Conservation (phyloP, 2,329 filamentous ascomycete species). For the Fusarium fujikuroi region DNA sequence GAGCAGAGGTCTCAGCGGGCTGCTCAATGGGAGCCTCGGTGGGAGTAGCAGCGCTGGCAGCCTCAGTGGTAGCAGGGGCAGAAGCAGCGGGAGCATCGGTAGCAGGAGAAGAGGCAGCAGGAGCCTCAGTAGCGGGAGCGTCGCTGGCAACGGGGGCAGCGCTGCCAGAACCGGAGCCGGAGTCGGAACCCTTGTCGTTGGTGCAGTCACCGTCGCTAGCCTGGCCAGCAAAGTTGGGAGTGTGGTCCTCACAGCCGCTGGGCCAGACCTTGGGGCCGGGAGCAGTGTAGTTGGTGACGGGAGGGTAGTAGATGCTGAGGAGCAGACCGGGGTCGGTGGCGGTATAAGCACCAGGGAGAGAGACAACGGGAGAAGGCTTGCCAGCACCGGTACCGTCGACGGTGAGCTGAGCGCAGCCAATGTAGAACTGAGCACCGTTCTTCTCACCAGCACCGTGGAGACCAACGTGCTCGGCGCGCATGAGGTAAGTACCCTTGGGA, state of each 20-base stretch:
- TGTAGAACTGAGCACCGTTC: slow-evolving; percentile 53
- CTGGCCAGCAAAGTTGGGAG: slow-evolving; percentile 50
- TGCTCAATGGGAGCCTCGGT: slow-evolving; percentile 11
- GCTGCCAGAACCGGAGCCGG: slow-evolving; percentile 21
- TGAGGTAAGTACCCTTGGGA: slow-evolving; percentile 48
- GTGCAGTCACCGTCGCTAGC: slow-evolving; percentile 52
- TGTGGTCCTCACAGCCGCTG: slow-evolving; percentile 51
- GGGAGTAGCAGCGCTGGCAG: slow-evolving; percentile 9
- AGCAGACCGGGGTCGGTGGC: slow-evolving; percentile 49
- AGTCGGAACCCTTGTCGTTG: slow-evolving; percentile 29
- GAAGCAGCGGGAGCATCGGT: slow-evolving; percentile 21
- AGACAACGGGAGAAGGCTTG: slow-evolving; percentile 44
- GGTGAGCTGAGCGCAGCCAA: slow-evolving; percentile 50
- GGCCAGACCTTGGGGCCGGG: slow-evolving; percentile 51
- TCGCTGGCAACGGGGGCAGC: slow-evolving; percentile 20
- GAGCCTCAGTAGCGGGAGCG: slow-evolving; percentile 10
- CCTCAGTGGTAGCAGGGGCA: slow-evolving; percentile 23
- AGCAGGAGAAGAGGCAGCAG: slow-evolving; percentile 1
- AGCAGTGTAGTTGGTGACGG: slow-evolving; percentile 47
- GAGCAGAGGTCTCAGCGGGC: slow-evolving; percentile 9
- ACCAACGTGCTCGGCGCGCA: slow-evolving; percentile 52
- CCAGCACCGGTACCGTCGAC: slow-evolving; percentile 48
- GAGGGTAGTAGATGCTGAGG: slow-evolving; percentile 51
- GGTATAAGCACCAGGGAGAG: slow-evolving; percentile 50
- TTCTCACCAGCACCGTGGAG: slow-evolving; percentile 48